These are phyloP conservation scores for Zygnema cylindricum DNA, from an alignment of 139 green algal genomes.

Conservation along the genomic window DNA sequence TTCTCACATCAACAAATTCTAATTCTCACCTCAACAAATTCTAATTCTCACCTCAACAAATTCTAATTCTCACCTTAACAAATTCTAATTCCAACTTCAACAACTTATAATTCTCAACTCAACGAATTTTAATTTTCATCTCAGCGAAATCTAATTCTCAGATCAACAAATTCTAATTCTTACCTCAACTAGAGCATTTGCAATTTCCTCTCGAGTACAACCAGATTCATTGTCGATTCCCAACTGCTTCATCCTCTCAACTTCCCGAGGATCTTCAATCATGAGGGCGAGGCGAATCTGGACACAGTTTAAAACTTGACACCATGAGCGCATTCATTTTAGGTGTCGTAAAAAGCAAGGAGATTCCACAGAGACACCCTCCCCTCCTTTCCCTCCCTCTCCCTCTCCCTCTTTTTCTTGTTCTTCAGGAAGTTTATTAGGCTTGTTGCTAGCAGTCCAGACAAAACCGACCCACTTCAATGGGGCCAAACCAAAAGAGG, in stretches of 20 bases:
- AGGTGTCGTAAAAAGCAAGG: too few relatives aligned
- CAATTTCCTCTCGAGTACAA: conserved; percentile 61
- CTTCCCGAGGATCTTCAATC: conserved; percentile 64
- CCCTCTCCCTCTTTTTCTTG: not conserved
- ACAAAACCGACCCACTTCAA: not conserved
- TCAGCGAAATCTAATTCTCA: too few relatives aligned
- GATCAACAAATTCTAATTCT: not conserved
- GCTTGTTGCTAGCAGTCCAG: not conserved
- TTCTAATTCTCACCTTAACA: conserved; percentile 36
- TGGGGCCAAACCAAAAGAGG: not conserved
- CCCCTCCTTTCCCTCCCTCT: too few relatives aligned
- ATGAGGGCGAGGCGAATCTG: conserved; percentile 62
- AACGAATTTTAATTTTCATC: too few relatives aligned
- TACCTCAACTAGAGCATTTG: conserved; percentile 54
- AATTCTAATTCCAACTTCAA: conserved; percentile 37
- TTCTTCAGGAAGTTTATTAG: not conserved
- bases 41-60: conserved; percentile 40
- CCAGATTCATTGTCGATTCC: conserved; percentile 62
- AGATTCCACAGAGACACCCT: not conserved
- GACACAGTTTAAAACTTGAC: conserved; percentile 3
- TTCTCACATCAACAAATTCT: too few relatives aligned
- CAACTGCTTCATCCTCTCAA: conserved; percentile 57
- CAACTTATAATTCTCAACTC: too few relatives aligned
- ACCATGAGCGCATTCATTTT: too few relatives aligned
- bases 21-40: too few relatives aligned